Percentiles rank a stretch among this genome's conserved stretches.
phyloP scores from a whole-genome alignment of 1,284 basidiomycete genomes.

The Cutaneotrichosporon curvatum region DNA sequence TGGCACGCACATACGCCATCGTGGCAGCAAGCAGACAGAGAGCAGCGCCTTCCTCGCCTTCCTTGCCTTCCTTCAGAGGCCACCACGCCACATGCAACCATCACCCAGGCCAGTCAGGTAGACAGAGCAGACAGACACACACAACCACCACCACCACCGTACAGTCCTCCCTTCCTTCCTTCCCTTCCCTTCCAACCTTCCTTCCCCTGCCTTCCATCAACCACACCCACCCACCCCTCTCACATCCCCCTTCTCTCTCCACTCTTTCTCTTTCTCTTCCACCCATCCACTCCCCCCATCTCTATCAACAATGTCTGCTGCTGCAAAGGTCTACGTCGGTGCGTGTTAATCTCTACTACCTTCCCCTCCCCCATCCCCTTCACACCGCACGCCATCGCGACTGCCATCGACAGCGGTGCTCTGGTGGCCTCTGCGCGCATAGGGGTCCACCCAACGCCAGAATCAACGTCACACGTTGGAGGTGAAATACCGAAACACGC shows the following conservation, averaged over 20 bases:
- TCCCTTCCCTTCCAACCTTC: background rate
- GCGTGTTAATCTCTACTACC: slow-evolving; percentile 4
- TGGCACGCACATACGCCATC: too few species aligned
- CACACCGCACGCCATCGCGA: background rate
- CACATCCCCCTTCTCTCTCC: background rate
- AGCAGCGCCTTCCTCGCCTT: too few species aligned
- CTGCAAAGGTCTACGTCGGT: slow-evolving; percentile 24
- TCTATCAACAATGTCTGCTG: slow-evolving; percentile 16
- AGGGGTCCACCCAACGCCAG: too few species aligned
- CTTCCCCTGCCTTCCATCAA: background rate
- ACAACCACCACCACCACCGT: background rate
- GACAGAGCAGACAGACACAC: too few species aligned
- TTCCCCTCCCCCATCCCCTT: background rate
- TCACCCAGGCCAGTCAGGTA: too few species aligned
- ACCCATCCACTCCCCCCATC: slow-evolving; percentile 3
- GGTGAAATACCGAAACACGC: too few species aligned
- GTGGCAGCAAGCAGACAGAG: too few species aligned
- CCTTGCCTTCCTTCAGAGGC: too few species aligned
- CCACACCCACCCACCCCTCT: background rate
- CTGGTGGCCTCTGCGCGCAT: too few species aligned
- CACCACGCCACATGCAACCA: too few species aligned
- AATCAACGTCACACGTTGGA: too few species aligned
- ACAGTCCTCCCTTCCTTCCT: slow-evolving; percentile 1
- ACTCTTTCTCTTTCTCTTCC: slow-evolving; percentile 3
- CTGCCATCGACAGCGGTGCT: too few species aligned